These are phyloP conservation scores for Beauveria sp. DNA, from an alignment of 2,329 filamentous ascomycete species.

Conservation along the genomic window DNA sequence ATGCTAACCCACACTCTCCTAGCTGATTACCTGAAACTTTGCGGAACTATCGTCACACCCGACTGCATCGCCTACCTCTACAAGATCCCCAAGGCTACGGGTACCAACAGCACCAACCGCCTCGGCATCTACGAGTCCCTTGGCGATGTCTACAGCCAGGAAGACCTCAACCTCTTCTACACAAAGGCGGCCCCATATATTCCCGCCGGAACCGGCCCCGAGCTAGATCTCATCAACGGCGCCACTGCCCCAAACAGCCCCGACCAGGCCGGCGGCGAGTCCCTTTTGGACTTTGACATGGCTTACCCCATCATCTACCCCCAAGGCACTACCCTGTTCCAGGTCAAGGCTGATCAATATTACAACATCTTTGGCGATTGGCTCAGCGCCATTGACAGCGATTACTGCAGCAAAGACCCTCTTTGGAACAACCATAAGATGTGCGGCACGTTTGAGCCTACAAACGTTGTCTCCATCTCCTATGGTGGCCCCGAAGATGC, in stretches of 20 bases:
- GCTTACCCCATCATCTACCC: slow-evolving; percentile 46
- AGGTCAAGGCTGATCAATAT: slow-evolving; percentile 28
- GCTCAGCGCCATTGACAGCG: slow-evolving; percentile 38
- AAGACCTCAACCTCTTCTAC: slow-evolving; percentile 42
- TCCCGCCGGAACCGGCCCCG: slow-evolving; percentile 35
- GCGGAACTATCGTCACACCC: slow-evolving; percentile 49
- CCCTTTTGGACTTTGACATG: slow-evolving; percentile 43
- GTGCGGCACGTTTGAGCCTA: slow-evolving; percentile 18
- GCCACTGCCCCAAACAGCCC: slow-evolving; percentile 33
- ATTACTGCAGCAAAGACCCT: slow-evolving; percentile 27
- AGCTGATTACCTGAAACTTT: slow-evolving; percentile 20
- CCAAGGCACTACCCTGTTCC: slow-evolving; percentile 42
- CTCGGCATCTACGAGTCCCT: slow-evolving; percentile 46
- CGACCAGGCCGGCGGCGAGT: slow-evolving; percentile 33
- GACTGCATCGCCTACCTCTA: slow-evolving; percentile 46
- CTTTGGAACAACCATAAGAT: slow-evolving; percentile 5
- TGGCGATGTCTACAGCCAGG: slow-evolving; percentile 42
- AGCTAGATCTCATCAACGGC: slow-evolving; percentile 38
- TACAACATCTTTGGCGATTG: slow-evolving; percentile 37
- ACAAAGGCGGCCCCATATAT: slow-evolving; percentile 33
- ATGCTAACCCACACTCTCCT: neutral
- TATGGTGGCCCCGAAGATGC: slow-evolving; percentile 43
- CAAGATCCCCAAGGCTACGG: slow-evolving; percentile 31
- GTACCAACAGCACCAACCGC: slow-evolving; percentile 32
- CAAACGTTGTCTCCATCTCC: slow-evolving; percentile 29